These are phyloP conservation scores for Botrytis sinoallii DNA, from an alignment of 2,329 filamentous ascomycete species.

Conservation along the genomic window DNA sequence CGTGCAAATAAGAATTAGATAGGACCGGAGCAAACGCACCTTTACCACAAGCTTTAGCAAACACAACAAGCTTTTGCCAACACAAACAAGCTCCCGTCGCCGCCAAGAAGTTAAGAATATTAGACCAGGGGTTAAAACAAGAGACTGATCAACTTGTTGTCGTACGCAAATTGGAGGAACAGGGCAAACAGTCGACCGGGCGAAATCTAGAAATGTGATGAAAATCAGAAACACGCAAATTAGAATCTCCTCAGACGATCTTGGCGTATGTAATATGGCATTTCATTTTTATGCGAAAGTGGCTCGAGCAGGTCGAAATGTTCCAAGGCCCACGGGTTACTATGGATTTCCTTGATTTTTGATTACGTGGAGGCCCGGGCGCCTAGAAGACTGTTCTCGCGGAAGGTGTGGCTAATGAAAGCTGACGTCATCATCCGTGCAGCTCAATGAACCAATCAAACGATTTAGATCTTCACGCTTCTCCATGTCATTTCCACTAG, in stretches of 20 bases:
- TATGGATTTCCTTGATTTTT: background rate
- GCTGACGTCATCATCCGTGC: conserved; percentile 7
- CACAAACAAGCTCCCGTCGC: conserved; percentile 1
- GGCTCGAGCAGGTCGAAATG: background rate
- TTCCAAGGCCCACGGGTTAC: background rate
- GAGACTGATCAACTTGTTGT: background rate
- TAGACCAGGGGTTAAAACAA: background rate
- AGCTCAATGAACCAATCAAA: background rate
- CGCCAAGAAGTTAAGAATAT: background rate
- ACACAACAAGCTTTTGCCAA: conserved; percentile 8
- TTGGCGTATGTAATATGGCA: conserved; percentile 12
- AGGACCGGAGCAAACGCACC: background rate
- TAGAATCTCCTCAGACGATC: background rate
- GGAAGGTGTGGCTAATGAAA: background rate
- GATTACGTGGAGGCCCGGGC: background rate
- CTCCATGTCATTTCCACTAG: conserved; percentile 2
- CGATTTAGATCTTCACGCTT: background rate
- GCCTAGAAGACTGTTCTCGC: background rate
- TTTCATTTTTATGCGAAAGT: background rate
- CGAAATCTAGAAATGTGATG: background rate
- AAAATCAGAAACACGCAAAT: conserved; percentile 3
- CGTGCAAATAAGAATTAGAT: background rate
- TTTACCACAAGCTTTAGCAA: background rate
- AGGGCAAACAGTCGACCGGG: background rate
- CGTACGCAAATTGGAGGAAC: background rate